These are phyloP conservation scores for Leonotis leonurus DNA, from an alignment of 257 asterid genomes.

Conservation along the genomic window DNA sequence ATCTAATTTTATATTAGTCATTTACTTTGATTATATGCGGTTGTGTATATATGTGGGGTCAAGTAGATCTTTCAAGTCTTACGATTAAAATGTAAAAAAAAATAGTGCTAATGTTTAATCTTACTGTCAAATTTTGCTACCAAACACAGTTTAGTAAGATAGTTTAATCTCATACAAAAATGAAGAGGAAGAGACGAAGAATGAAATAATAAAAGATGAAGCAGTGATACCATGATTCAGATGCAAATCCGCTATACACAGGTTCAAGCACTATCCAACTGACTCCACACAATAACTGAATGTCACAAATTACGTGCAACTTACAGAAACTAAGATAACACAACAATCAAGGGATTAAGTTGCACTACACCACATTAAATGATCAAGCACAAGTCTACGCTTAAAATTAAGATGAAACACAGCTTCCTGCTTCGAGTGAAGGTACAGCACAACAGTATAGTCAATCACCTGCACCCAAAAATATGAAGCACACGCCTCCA, in stretches of 20 bases:
- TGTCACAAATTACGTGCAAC: conserved; percentile 5
- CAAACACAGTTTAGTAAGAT: no score
- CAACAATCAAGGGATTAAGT: no score
- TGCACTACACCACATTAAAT: conserved; percentile 26
- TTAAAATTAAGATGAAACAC: conserved; percentile 20
- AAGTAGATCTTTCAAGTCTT: no score
- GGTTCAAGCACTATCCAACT: not conserved
- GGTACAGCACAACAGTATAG: conserved; percentile 19
- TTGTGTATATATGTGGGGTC: no score
- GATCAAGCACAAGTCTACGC: conserved; percentile 25
- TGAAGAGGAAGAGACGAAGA: not conserved
- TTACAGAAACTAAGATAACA: conserved; percentile 19
- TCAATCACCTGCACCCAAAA: conserved; percentile 36
- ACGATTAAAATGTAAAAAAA: no score
- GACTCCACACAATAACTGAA: not conserved
- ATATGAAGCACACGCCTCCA: not conserved
- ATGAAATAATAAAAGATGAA: not conserved
- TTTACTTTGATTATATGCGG: no score
- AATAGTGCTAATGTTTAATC: no score
- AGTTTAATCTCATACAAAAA: no score
- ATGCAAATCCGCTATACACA: not conserved
- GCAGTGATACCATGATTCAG: not conserved
- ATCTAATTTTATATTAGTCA: no score
- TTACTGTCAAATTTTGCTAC: no score
- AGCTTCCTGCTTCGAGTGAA: conserved; percentile 23